Conservation (phyloP, 257 asterid genomes). For the Ophiorrhiza pumila region DNA sequence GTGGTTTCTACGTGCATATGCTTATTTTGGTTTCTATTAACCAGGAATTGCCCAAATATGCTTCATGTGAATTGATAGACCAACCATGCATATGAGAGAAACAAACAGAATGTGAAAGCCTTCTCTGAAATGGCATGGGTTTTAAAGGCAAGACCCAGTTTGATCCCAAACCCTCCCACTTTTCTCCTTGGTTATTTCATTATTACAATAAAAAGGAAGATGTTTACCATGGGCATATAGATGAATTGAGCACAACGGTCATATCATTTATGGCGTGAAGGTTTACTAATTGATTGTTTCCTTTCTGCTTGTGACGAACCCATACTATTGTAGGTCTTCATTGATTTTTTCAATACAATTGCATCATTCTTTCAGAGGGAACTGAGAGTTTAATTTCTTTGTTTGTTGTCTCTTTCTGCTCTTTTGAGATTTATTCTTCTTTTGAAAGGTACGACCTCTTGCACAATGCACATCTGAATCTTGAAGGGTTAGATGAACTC, state of each 20-base stretch:
- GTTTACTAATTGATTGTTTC: not conserved
- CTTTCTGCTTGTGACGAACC: not conserved
- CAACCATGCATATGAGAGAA: not conserved
- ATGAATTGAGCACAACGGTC: not conserved
- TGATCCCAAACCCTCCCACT: not conserved
- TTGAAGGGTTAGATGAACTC: slow-evolving; percentile 77
- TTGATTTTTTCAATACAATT: not conserved
- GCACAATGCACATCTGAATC: slow-evolving; percentile 89
- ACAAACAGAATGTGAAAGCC: not conserved
- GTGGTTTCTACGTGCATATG: not conserved
- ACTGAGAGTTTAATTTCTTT: not conserved
- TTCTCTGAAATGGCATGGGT: slow-evolving; percentile 1
- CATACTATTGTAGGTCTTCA: not conserved
- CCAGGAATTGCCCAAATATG: not conserved
- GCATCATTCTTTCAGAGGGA: not conserved
- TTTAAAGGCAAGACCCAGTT: not conserved
- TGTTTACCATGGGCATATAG: not conserved
- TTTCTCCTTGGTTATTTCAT: not conserved
- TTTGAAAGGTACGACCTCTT: slow-evolving; percentile 83
- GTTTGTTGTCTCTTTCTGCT: slow-evolving; percentile 1
- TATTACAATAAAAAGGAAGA: not conserved
- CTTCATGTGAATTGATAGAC: not conserved
- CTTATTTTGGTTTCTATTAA: not conserved
- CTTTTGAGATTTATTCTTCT: slow-evolving; percentile 13
- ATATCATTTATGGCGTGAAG: not conserved